Base-by-base conservation (phyloP, 495 filamentous ascomycete genomes). In the Penicillium goetzii region DNA sequence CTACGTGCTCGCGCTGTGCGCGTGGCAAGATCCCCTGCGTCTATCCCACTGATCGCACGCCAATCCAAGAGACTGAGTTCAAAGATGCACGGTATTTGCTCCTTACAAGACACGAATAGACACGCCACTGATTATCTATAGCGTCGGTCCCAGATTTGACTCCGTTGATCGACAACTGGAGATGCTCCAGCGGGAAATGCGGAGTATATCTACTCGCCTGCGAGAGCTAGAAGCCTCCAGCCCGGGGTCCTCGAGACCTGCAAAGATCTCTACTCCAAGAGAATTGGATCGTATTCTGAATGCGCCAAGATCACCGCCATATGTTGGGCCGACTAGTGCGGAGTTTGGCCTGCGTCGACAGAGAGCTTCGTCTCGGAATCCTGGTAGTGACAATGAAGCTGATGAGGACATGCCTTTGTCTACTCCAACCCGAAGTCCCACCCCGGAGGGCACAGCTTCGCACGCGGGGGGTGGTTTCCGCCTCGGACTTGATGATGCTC, bases 1-100 rank as follows among this genome's bases (percentile, higher is more conserved):
- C 78, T 1, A 87, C 89, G 2, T 97, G 92, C 68, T 85, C 88
- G 56, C 84, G 92, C 63, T 97, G 92, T 74, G 86, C 86, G 60
- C 90, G 72, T 9, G 68, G 78, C 28, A 58, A 91, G 62, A 83
- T 92, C 59, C 83, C 82, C 26, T 87, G 94, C 60, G 81, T 90
- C 68, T 97, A 93, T 70, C 59, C 77, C 12, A 55, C 67, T 0
- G 67, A 64, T 59, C 59, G 61, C 9, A 40, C 68, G 10, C 54
- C 60, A 41, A 19, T 54, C 11, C 62, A 62, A 15, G 63, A 61
- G 33, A 52, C 28, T 1, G 68, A 67, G 10, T 36, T 50, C 1
- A 64, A 69, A 33, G 60, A 76, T 67, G 67, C 68, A n/a, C 52
- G 68, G 74, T 76, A 49, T 14, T 59, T 28, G 2, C 23, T 38